Percentiles rank a stretch among this genome's conserved stretches.
phyloP scores from a whole-genome alignment of 306 rosid species.

The Inga oerstediana region DNA sequence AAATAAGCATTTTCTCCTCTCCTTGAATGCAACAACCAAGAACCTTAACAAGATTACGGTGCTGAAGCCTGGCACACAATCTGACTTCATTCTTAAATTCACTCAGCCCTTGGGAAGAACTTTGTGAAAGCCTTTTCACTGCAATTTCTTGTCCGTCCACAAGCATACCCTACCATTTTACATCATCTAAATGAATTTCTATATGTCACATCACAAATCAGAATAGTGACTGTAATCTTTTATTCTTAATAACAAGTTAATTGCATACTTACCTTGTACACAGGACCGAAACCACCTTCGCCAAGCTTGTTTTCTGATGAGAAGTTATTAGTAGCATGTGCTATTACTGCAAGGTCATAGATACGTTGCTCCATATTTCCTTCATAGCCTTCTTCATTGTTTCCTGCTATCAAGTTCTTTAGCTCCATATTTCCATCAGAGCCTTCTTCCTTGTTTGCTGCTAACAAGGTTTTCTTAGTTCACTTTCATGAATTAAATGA shows the following conservation, averaged over 20 bases:
- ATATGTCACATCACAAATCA: no score
- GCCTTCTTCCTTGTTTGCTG: background rate
- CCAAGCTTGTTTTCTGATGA: background rate
- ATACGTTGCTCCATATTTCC: background rate
- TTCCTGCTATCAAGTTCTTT: background rate
- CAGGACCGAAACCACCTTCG: background rate
- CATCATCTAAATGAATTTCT: no score
- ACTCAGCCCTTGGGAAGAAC: background rate
- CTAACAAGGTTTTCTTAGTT: background rate
- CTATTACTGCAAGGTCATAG: background rate
- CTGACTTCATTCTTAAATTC: background rate
- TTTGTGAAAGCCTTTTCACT: no score
- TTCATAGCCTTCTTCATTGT: background rate
- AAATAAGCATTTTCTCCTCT: background rate
- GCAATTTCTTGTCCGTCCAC: no score
- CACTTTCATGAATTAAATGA: background rate
- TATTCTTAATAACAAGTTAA: no score
- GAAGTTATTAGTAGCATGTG: background rate
- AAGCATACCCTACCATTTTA: no score
- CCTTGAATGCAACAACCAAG: background rate
- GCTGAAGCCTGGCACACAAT: background rate
- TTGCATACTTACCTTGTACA: no score
- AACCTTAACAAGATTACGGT: background rate
- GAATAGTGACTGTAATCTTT: no score
- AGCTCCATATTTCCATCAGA: background rate